Evolutionary conservation across 495 filamentous ascomycete species (phyloP), one percentile per base, ranked within the genome.

Genomic region (Neurospora tetrasperma): DNA sequence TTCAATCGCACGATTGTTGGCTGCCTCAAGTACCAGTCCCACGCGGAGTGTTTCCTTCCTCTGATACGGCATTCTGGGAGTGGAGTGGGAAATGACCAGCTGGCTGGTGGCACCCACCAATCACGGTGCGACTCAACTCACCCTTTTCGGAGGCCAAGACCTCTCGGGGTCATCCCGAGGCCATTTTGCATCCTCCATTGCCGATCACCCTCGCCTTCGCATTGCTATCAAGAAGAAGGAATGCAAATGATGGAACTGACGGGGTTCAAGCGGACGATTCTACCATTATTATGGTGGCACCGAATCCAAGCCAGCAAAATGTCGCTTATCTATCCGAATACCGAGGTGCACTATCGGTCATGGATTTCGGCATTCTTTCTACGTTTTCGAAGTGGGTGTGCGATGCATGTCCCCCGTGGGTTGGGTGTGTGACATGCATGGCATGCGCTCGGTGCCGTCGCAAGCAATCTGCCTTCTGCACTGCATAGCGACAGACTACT

Each of bases 31-130:
- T 1, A 59, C 5, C 0, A 59, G 54, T 66, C 20, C 5, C 20
- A 27, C 35, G 54, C 54, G 23, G 54, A 62, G 23, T 8, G 23
- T 16, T 31, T 62, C 23, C 27, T 59, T 16, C 54, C 12, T 59
- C 23, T 31, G 11, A 62, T 62, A 62, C 54, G 54, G 54, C 27
- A 18, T 18, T 35, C 12, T 18, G 54, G 54, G 54, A 66, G 54
- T 66, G 27, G 54, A 66, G 54, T 35, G 69, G 72, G 69, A 59
- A 69, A 46, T 76, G 76, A 73, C 77, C 78, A 81, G 74, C 79
- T 80, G 79, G 71, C 72, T 75, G 42, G 35, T 62, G 41, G 72
- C 62, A 1, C 39, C 69, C 70, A 44, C 79, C 79, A 81, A 81
- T 81, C 75, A 81, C 20, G 23, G 46, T 35, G 8, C 70, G 18